Conservation (phyloP, 1,284 basidiomycete genomes). For the Cutaneotrichosporon daszewskae region DNA sequence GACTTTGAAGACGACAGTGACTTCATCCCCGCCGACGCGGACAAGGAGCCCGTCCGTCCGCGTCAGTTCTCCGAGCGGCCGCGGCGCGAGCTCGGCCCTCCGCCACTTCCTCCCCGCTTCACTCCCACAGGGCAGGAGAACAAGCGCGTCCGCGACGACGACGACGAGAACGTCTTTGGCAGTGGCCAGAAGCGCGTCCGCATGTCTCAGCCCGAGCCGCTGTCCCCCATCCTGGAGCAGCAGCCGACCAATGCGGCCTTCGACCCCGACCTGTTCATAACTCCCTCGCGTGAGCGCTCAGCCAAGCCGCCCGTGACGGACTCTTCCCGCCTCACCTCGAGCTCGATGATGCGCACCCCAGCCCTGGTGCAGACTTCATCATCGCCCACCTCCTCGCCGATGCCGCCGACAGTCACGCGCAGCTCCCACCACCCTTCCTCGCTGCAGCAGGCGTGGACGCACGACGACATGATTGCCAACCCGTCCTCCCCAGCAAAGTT, state of each 20-base stretch:
- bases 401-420: conserved; percentile 41
- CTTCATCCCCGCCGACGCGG: conserved; percentile 24
- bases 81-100: neutral
- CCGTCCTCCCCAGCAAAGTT: conserved; percentile 27
- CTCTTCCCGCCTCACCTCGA: conserved; percentile 19
- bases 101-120: neutral
- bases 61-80: conserved; percentile 4
- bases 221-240: conserved; percentile 29
- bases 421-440: conserved; percentile 34
- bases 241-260: conserved; percentile 8
- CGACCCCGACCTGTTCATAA: conserved; percentile 36
- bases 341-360: conserved; percentile 41
- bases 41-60: neutral
- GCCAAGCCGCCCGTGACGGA: neutral
- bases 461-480: conserved; percentile 31
- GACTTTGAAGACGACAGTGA: conserved; percentile 36
- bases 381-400: conserved; percentile 46
- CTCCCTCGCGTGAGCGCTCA: conserved; percentile 34
- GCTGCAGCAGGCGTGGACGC: conserved; percentile 41
- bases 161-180: conserved; percentile 38
- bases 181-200: conserved; percentile 28
- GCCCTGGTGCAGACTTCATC: conserved; percentile 42
- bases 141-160: conserved; percentile 17
- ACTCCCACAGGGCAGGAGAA: conserved; percentile 11
- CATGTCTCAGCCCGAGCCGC: conserved; percentile 26